Conservation (phyloP, 371 early-diverging fungal species). For the Actinomucor elegans region DNA sequence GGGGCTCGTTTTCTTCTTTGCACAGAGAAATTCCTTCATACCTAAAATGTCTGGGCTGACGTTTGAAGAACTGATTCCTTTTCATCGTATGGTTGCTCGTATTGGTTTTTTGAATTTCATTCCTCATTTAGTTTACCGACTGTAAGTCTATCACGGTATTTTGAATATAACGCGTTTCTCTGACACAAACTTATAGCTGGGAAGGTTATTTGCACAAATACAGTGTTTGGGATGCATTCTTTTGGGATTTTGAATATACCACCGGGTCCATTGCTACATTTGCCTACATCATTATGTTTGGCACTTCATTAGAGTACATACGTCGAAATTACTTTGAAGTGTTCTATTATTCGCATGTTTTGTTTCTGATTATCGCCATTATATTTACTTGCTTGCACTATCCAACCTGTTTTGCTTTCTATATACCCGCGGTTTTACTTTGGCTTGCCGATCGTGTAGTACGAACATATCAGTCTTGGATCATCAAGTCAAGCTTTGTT, state of each 20-base stretch:
- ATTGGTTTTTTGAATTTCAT: conserved; percentile 40
- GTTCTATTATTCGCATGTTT: conserved; percentile 41
- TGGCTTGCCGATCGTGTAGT: conserved; percentile 38
- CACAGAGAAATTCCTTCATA: conserved; percentile 37
- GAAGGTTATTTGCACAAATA: conserved; percentile 13
- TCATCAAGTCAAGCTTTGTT: conserved; percentile 9
- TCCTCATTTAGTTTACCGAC: conserved; percentile 37
- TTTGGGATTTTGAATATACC: conserved; percentile 32
- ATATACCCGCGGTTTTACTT: conserved; percentile 34
- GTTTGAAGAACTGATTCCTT: conserved; percentile 44
- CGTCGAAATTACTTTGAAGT: conserved; percentile 46
- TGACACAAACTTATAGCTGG: background rate
- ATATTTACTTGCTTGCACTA: conserved; percentile 38
- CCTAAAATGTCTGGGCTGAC: conserved; percentile 42
- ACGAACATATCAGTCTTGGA: conserved; percentile 46
- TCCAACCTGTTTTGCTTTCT: conserved; percentile 33
- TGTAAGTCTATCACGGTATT: conserved; percentile 2
- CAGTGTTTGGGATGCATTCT: conserved; percentile 24
- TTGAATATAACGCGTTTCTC: background rate
- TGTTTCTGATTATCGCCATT: conserved; percentile 34
- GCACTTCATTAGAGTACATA: conserved; percentile 36
- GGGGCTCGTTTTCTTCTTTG: conserved; percentile 41
- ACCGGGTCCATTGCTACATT: conserved; percentile 40
- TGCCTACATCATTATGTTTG: conserved; percentile 37
- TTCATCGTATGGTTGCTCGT: conserved; percentile 45